phyloP scores from a whole-genome alignment of 495 filamentous ascomycete species.

The Tuber microsphaerosporum region DNA sequence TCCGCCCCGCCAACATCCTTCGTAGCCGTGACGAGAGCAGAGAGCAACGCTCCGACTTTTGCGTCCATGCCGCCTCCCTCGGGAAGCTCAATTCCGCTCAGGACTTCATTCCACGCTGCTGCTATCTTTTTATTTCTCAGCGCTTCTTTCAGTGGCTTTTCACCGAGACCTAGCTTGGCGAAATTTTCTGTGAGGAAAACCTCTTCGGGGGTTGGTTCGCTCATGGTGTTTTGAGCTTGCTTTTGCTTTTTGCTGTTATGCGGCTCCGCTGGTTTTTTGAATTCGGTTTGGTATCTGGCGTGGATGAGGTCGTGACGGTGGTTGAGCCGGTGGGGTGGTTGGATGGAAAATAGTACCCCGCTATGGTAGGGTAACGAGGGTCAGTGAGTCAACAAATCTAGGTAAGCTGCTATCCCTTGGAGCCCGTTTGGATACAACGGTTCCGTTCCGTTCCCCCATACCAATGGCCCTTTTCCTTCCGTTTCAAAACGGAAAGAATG shows the following conservation, averaged over 20 bases:
- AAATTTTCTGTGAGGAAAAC: conserved; percentile 26
- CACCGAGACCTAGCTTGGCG: conserved; percentile 33
- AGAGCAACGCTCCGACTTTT: conserved; percentile 25
- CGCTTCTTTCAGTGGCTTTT: conserved; percentile 39
- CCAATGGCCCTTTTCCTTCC: too few relatives aligned
- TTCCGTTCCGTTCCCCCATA: too few relatives aligned
- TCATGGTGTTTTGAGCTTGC: conserved; percentile 18
- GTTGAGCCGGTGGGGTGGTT: neutral
- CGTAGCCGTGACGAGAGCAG: conserved; percentile 30
- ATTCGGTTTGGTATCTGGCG: neutral
- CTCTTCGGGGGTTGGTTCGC: conserved; percentile 24
- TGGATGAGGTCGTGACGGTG: neutral
- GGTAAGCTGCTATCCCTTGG: too few relatives aligned
- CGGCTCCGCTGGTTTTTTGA: neutral
- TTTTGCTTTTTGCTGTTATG: neutral
- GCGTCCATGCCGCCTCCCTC: conserved; percentile 30
- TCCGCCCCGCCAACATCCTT: conserved; percentile 24
- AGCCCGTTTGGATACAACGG: too few relatives aligned
- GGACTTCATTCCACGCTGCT: conserved; percentile 29
- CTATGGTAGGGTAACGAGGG: neutral
- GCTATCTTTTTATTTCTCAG: conserved; percentile 39
- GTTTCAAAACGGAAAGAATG: too few relatives aligned
- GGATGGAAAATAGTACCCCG: neutral
- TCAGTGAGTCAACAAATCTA: neutral
- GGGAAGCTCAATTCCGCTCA: neutral